Conservation (phyloP, 2,329 filamentous ascomycete genomes). For the Domatiomyces globalis region DNA sequence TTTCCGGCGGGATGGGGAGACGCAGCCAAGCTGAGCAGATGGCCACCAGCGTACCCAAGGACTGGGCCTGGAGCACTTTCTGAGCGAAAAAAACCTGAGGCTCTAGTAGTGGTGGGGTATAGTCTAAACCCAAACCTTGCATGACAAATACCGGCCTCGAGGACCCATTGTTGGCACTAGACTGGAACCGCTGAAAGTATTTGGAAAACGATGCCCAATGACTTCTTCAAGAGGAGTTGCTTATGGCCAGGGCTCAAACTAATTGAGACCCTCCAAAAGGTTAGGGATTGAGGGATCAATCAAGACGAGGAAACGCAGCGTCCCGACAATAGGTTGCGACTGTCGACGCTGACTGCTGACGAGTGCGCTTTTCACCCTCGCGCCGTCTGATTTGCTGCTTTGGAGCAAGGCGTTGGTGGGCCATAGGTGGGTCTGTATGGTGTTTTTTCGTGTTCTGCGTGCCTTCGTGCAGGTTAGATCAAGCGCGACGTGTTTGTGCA, state of each 20-base stretch:
- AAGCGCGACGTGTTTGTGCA: background rate
- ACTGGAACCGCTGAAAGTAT: too few species aligned
- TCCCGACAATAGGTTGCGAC: too few species aligned
- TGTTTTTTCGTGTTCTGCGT: background rate
- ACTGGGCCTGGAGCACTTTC: conserved; percentile 52
- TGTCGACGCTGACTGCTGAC: background rate
- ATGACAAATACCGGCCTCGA: background rate
- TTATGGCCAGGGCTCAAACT: background rate
- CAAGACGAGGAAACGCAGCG: background rate
- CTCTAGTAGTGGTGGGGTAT: too few species aligned
- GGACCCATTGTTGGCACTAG: too few species aligned
- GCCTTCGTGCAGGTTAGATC: too few species aligned
- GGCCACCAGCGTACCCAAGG: conserved; percentile 40
- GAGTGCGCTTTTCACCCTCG: background rate
- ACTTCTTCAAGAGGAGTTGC: background rate
- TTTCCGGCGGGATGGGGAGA: conserved; percentile 18
- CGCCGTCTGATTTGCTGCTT: background rate
- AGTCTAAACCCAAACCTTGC: background rate
- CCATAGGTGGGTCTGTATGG: background rate
- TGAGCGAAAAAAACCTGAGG: conserved; percentile 21
- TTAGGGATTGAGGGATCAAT: background rate
- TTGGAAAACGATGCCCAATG: too few species aligned
- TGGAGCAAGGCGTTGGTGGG: background rate
- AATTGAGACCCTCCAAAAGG: background rate
- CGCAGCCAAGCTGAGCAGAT: conserved; percentile 31